These are phyloP conservation scores for Phytopythium cucurbitacearum DNA, from an alignment of 352 stramenopile species.

Conservation along the genomic window DNA sequence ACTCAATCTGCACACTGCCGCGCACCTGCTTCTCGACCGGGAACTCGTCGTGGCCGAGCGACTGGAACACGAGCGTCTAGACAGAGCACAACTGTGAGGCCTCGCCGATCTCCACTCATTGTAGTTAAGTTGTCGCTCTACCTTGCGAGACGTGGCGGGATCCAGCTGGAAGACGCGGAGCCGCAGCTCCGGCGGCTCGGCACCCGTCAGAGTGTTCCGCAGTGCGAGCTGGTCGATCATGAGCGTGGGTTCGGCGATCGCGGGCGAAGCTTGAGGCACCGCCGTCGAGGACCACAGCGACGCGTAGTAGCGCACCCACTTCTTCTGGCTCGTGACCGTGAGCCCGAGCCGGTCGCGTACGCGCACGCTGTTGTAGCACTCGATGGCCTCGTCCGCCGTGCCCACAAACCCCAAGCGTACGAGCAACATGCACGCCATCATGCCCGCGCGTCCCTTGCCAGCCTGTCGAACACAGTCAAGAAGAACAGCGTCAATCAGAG, in stretches of 20 bases:
- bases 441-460: constrained; percentile 66
- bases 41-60: constrained; percentile 46
- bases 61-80: constrained; percentile 36
- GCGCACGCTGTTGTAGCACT: constrained; percentile 63
- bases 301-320: constrained; percentile 72
- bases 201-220: constrained; percentile 35
- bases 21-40: constrained; percentile 34
- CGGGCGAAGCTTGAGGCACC: neutral
- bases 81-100: neutral
- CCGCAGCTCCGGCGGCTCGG: constrained; percentile 30
- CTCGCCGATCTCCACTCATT: neutral
- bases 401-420: constrained; percentile 51
- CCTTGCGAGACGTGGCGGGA: constrained; percentile 20
- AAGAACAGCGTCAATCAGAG: neutral
- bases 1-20: constrained; percentile 59
- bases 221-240: constrained; percentile 32
- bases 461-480: constrained; percentile 18
- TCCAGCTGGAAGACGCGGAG: constrained; percentile 43
- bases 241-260: constrained; percentile 21
- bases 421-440: constrained; percentile 80
- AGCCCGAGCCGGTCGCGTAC: constrained; percentile 52
- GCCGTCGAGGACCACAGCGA: constrained; percentile 7
- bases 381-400: constrained; percentile 44
- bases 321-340: constrained; percentile 64
- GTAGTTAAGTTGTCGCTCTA: neutral